Base-by-base conservation (phyloP, 495 filamentous ascomycete species). In the Xanthoparmelia taractica region DNA sequence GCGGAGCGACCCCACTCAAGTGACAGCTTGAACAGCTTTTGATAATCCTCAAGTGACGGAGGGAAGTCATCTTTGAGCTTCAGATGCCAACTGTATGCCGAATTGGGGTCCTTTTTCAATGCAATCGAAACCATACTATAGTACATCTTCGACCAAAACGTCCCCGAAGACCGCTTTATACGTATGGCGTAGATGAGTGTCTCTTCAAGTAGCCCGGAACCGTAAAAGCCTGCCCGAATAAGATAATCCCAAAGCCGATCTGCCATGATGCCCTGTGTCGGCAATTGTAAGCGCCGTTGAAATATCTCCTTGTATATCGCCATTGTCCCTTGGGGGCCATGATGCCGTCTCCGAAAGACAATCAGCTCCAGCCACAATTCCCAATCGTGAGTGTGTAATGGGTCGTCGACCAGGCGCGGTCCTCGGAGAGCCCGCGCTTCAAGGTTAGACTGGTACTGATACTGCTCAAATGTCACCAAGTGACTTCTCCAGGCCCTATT, bases 361-460 rank as follows among this genome's bases (percentile, higher is more conserved):
- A 92, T 73, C 31, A 90, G 73, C 63, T 84, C 81, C 20, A 80
- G 75, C 88, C 88, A 92, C 15, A 90, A 74, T 18, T 74, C 69
- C 60, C 85, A 78, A 68, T 92, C 80, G 27, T 75, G 29, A 29
- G 37, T 34, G 18, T 61, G 33, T 5, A 13, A 29, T 23, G 23
- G 29, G 47, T 65, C 41, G 2, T 67, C 27, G 36, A 67, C 52
- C 13, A 67, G 57, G 18, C 47, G 64, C 36, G 36, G 36, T 17
- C 37, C 33, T 10, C 52, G 23, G 29, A 37, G 0, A 38, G 41
- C 18, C 34, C n/a, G 38, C 0, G 54, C 34, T 13, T 56, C 23
- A 8, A 66, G 23, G 1, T 63, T n/a, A 2, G 64, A 58, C 34
- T 66, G 56, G 18, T 63, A 29, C 8, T 59, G 41, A 7, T 50